These are phyloP conservation scores for Sugiyamaella qingdaonensis DNA, from an alignment of 805 yeast genomes.

Conservation along the genomic window DNA sequence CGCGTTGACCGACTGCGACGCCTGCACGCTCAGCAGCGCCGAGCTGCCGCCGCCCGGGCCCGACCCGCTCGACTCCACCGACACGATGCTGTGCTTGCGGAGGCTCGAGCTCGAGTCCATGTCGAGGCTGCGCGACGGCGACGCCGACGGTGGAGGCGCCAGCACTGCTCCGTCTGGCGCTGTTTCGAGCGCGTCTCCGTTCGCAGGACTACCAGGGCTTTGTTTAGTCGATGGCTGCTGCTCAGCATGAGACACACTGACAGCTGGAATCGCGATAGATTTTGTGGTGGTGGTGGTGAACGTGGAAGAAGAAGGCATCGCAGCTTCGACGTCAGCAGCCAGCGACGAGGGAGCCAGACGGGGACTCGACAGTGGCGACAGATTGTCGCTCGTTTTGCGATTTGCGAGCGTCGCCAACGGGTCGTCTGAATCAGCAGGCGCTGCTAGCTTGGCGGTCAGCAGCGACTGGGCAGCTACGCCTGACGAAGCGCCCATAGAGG, in stretches of 20 bases:
- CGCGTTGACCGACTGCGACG: slow-evolving; percentile 2
- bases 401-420: neutral
- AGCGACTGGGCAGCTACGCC: neutral
- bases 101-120: neutral
- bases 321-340: too few species aligned
- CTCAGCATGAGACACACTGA: too few species aligned
- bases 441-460: neutral
- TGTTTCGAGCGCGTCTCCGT: too few species aligned
- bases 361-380: slow-evolving; percentile 2
- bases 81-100: neutral
- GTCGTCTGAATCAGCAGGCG: neutral
- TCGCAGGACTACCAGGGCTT: too few species aligned
- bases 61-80: neutral
- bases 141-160: neutral
- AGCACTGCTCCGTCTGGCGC: too few species aligned
- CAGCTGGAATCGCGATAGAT: too few species aligned
- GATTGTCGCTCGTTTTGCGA: neutral
- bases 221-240: too few species aligned
- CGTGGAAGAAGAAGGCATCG: too few species aligned
- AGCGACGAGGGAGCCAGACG: neutral
- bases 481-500: neutral
- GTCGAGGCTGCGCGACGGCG: neutral
- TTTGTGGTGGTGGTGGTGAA: too few species aligned
- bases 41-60: neutral
- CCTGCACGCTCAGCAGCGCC: neutral